These are phyloP conservation scores for Collybiopsis luxurians DNA, from an alignment of 768 basidiomycete species.

Conservation along the genomic window DNA sequence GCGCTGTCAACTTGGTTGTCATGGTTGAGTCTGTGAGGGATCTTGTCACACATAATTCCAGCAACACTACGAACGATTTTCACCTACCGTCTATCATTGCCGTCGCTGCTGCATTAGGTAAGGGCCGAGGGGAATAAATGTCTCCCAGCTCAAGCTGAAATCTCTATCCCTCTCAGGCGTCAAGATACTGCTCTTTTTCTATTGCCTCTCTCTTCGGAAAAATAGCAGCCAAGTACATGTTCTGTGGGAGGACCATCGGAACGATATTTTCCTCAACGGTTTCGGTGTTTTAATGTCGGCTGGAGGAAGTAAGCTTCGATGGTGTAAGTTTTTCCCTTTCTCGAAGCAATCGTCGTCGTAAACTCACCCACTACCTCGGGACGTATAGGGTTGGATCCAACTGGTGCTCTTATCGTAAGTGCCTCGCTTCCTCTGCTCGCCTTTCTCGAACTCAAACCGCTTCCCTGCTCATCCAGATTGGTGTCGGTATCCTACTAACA, in stretches of 20 bases:
- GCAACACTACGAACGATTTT: slow-evolving; percentile 53
- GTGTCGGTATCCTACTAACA: slow-evolving; percentile 70
- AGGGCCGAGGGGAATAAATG: slow-evolving; percentile 10
- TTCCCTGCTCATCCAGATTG: slow-evolving; percentile 49
- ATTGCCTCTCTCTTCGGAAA: slow-evolving; percentile 75
- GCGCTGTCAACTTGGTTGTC: slow-evolving; percentile 86
- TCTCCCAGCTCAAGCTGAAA: not conserved
- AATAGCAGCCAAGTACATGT: slow-evolving; percentile 90
- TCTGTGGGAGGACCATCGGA: slow-evolving; percentile 97
- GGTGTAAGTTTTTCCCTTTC: slow-evolving; percentile 55
- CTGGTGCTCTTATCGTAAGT: slow-evolving; percentile 72
- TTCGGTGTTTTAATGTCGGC: slow-evolving; percentile 84
- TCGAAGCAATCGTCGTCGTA: no score
- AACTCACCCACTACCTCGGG: no score
- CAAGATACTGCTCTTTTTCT: slow-evolving; percentile 85
- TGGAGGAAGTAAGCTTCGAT: slow-evolving; percentile 73
- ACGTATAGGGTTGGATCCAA: slow-evolving; percentile 77
- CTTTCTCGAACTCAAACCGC: not conserved
- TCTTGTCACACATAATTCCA: slow-evolving; percentile 55
- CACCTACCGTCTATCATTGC: slow-evolving; percentile 82
- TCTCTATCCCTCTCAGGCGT: slow-evolving; percentile 47
- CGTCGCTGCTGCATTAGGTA: slow-evolving; percentile 81
- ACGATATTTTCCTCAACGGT: slow-evolving; percentile 84
- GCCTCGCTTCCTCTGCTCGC: no score
- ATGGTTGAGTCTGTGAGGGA: slow-evolving; percentile 82